A percentile compares a stretch with the other conserved stretches of the same genome.
Conservation (phyloP, 139 green algal genomes). For the Chlorella ohadii region DNA sequence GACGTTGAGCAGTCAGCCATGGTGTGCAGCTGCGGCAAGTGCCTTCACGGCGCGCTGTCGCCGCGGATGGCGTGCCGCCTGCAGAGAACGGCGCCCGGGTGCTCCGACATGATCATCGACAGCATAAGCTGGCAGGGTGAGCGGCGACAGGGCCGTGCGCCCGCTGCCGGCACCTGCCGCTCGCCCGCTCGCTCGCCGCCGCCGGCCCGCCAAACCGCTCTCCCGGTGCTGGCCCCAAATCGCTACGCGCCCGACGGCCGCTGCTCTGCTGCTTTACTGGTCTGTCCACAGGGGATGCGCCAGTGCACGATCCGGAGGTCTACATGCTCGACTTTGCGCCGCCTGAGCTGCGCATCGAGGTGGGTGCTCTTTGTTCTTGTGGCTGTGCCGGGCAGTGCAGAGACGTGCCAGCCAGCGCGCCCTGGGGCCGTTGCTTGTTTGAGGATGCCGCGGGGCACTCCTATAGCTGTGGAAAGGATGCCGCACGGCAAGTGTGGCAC, state of each 20-base stretch:
- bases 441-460: no score
- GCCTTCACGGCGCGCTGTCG: conserved; percentile 37
- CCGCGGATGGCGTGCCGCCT: conserved; percentile 18
- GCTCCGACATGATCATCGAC: conserved; percentile 32
- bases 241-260: no score
- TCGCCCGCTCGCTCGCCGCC: not conserved
- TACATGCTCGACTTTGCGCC: conserved; percentile 46
- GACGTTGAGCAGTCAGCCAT: not conserved
- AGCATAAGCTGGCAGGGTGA: conserved; percentile 35
- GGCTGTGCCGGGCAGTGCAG: no score
- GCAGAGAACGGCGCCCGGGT: conserved; percentile 1
- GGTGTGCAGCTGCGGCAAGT: conserved; percentile 36
- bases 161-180: not conserved
- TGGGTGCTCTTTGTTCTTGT: no score
- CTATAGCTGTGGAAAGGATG: no score
- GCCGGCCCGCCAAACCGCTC: not conserved
- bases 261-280: not conserved
- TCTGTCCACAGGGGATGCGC: not conserved
- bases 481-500: no score
- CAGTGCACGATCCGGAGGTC: conserved; percentile 42
- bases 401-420: no score
- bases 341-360: conserved; percentile 44
- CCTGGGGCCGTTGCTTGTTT: no score
- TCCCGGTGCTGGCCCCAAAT: not conserved
- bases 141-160: not conserved